Percentiles rank a stretch among this genome's conserved stretches.
Conservation (phyloP, 352 stramenopile genomes). For the Elongisporangium anandrum region DNA sequence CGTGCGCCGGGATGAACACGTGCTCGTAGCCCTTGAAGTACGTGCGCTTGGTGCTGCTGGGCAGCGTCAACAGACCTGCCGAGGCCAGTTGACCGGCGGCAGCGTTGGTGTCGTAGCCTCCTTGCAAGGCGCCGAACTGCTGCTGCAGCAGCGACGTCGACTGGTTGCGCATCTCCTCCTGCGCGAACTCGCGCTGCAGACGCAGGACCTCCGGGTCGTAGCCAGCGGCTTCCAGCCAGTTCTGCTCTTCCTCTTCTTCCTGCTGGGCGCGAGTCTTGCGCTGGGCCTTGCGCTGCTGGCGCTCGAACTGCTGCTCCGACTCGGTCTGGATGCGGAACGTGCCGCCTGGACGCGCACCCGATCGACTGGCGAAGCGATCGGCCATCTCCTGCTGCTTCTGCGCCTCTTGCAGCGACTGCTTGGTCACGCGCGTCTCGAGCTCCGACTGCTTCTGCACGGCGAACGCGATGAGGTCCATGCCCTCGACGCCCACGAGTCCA, state of each 20-base stretch:
- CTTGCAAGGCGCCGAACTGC: conserved; percentile 64
- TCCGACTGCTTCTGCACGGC: conserved; percentile 48
- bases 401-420: conserved; percentile 35
- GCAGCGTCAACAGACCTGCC: conserved; percentile 46
- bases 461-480: conserved; percentile 83
- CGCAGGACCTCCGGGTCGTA: conserved; percentile 79
- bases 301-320: conserved; percentile 46
- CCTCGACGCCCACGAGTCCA: conserved; percentile 77
- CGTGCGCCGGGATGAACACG: conserved; percentile 73
- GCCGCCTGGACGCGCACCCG: neutral
- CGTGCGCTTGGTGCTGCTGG: conserved; percentile 60
- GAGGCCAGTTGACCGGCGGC: conserved; percentile 62
- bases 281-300: conserved; percentile 47
- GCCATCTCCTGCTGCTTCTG: conserved; percentile 38
- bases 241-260: conserved; percentile 32
- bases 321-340: conserved; percentile 69
- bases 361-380: conserved; percentile 8
- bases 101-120: conserved; percentile 63
- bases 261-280: conserved; percentile 28
- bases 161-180: conserved; percentile 54
- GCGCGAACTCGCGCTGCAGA: conserved; percentile 63
- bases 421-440: conserved; percentile 22
- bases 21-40: conserved; percentile 83
- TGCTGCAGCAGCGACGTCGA: conserved; percentile 71
- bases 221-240: conserved; percentile 72